Conservation (phyloP, 2,329 filamentous ascomycete genomes). For the Sphaerulina vaccinii region DNA sequence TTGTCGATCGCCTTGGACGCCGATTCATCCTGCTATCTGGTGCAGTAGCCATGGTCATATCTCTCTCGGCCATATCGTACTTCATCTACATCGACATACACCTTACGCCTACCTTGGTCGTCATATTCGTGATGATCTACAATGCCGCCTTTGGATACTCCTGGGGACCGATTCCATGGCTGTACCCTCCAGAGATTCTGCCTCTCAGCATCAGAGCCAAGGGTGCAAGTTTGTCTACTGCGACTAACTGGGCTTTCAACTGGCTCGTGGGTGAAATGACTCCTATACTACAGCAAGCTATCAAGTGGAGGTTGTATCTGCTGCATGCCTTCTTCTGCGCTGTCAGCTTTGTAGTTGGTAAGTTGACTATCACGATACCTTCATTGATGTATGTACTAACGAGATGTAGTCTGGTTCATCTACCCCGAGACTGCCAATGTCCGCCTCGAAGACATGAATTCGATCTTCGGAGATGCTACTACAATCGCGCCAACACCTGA, state of each 20-base stretch:
- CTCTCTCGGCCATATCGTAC: constrained; percentile 87
- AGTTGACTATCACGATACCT: constrained; percentile 42
- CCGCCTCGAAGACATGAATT: constrained; percentile 93
- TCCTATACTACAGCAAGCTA: constrained; percentile 85
- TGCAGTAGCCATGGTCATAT: constrained; percentile 83
- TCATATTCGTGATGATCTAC: constrained; percentile 96
- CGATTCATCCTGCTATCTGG: constrained; percentile 86
- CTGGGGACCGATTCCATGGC: constrained; percentile 98
- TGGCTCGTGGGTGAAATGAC: constrained; percentile 96
- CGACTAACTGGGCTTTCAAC: constrained; percentile 97
- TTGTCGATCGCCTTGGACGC: constrained; percentile 89
- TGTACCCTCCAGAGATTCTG: constrained; percentile 98
- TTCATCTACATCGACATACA: constrained; percentile 85
- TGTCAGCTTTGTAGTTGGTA: constrained; percentile 92
- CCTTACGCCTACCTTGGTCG: constrained; percentile 78
- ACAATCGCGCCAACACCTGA: constrained; percentile 78
- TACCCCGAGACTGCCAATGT: constrained; percentile 97
- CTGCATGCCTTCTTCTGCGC: constrained; percentile 97
- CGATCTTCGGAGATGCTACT: constrained; percentile 88
- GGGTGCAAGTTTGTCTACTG: constrained; percentile 92
- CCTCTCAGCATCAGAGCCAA: constrained; percentile 95
- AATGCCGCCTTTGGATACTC: constrained; percentile 94
- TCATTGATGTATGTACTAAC: constrained; percentile 13
- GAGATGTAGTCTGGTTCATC: constrained; percentile 78
- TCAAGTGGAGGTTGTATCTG: constrained; percentile 90